Base-by-base conservation (phyloP, 2,329 filamentous ascomycete genomes). In the Paraconiothyrium brasiliense region DNA sequence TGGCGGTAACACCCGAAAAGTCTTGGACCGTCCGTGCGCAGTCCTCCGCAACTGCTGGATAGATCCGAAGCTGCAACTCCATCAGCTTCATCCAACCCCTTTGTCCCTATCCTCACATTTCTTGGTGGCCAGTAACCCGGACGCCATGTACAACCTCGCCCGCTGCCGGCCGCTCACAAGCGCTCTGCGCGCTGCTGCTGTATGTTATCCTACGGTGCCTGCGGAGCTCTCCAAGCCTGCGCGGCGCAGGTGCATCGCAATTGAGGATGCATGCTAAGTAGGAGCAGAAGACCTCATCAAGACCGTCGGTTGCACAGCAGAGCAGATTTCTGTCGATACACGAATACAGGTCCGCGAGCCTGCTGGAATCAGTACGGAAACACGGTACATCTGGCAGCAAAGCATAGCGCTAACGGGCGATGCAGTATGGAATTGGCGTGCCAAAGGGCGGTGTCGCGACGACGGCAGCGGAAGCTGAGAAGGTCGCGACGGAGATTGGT, bases 271-370 rank as follows among this genome's bases (percentile, higher is more conserved):
- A 37, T 64, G 66, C 72, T 79, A 59, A 79, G 65, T 55, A 50
- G 59, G 30, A 58, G 57, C 84, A 92, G 83, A 86, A 89, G 75
- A 81, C 82, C 56, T 82, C 85, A 61, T 72, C 85, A 68, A 83
- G 82, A 74, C 82, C 79, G 73, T 81, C 84, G 87, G 75, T 86
- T 83, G 72, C 87, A 77, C 90, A 95, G 83, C 94, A 97, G 84
- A 88, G 87, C 83, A 89, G 95, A 85, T 90, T 91, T 78, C 88
- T 99, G 79, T 95, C 93, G 79, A 97, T 99, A 78, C 95, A 99
- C 86, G 95, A 99, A 85, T 98, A 97, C 85, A 91, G 94, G 77
- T 97, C 95, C 74, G 93, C 93, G 74, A 92, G 94, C 81, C 90
- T 99, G 72, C 87, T 99, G 77, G 92, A 89, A 77, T 83, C 82